These are phyloP conservation scores for Eucalyptus pauciflora DNA, from an alignment of 345 rosid species.

Conservation along the genomic window DNA sequence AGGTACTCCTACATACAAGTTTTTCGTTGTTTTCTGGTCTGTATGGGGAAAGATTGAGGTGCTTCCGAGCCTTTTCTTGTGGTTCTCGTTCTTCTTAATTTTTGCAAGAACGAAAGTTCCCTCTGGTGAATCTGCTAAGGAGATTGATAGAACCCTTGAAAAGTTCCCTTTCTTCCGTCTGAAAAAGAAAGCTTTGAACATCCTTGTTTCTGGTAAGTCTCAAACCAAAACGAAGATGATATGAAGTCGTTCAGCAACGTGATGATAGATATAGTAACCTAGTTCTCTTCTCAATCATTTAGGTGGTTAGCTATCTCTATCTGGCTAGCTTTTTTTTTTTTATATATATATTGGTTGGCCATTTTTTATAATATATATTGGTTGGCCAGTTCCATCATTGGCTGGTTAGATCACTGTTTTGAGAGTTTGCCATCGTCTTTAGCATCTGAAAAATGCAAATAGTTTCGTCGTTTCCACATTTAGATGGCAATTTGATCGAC, in stretches of 20 bases:
- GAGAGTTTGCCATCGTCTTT: neutral
- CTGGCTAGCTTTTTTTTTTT: neutral
- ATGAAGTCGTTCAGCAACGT: neutral
- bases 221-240: neutral
- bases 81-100: neutral
- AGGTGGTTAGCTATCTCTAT: neutral
- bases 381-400: neutral
- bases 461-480: neutral
- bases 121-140: neutral
- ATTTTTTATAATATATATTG: neutral
- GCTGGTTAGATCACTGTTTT: neutral
- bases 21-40: neutral
- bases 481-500: neutral
- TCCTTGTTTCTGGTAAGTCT: neutral
- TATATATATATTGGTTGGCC: neutral
- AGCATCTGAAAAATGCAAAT: neutral
- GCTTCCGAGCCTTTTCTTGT: neutral
- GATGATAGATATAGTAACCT: neutral
- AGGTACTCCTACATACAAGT: neutral
- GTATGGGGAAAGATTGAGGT: neutral
- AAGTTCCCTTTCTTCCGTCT: neutral
- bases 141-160: neutral
- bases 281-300: neutral
- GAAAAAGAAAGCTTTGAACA: neutral
- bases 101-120: neutral